These are phyloP conservation scores for Medicago lupulina DNA, from an alignment of 306 rosid genomes.

Conservation along the genomic window DNA sequence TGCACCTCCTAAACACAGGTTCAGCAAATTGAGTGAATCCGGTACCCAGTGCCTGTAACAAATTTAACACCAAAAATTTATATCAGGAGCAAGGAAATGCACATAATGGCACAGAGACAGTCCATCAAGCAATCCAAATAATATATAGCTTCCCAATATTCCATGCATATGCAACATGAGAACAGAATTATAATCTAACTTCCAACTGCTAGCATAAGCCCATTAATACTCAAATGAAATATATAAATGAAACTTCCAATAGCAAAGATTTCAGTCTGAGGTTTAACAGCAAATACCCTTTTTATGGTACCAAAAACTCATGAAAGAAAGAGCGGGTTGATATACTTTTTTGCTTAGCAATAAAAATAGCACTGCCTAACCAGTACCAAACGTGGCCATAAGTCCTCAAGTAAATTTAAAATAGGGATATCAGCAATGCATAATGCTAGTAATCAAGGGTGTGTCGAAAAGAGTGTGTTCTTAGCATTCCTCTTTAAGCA, in stretches of 20 bases:
- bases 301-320: slow-evolving; percentile 11
- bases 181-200: slow-evolving; percentile 33
- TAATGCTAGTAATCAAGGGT: slow-evolving; percentile 13
- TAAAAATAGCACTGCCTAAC: slow-evolving; percentile 26
- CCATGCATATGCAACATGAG: slow-evolving; percentile 34
- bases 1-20: slow-evolving; percentile 98
- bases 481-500: background rate
- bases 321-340: slow-evolving; percentile 1
- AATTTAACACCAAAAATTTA: slow-evolving; percentile 36
- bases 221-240: slow-evolving; percentile 19
- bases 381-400: background rate
- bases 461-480: background rate
- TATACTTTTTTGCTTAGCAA: slow-evolving; percentile 6
- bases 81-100: slow-evolving; percentile 33
- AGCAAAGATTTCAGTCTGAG: slow-evolving; percentile 10
- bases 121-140: slow-evolving; percentile 23
- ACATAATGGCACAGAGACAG: slow-evolving; percentile 31
- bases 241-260: slow-evolving; percentile 19
- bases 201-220: slow-evolving; percentile 29
- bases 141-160: slow-evolving; percentile 15
- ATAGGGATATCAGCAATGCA: background rate
- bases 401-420: slow-evolving; percentile 10
- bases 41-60: slow-evolving; percentile 83
- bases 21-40: slow-evolving; percentile 93
- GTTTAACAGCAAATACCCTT: slow-evolving; percentile 8